A percentile compares a stretch with the other conserved stretches of the same genome.
phyloP scores from a whole-genome alignment of 148 eudicot genomes.

The Vaccinium myrtillus region DNA sequence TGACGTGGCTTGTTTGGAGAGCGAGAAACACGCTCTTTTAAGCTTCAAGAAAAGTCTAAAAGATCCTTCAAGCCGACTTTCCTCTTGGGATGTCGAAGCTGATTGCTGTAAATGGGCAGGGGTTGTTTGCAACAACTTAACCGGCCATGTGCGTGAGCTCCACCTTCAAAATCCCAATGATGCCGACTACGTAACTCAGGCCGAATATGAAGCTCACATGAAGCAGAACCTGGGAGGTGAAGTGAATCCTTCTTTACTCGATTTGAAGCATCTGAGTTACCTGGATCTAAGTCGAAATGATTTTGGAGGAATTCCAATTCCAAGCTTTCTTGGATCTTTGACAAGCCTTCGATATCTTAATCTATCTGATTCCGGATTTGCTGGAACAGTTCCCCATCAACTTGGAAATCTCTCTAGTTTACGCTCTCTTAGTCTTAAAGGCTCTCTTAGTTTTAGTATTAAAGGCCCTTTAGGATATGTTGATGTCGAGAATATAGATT shows the following conservation, averaged over 20 bases:
- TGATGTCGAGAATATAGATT: not conserved
- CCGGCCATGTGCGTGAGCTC: not conserved
- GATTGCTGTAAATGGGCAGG: not conserved
- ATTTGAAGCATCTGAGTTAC: slow-evolving; percentile 13
- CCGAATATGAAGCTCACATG: not conserved
- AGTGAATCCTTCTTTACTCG: not conserved
- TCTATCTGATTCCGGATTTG: not conserved
- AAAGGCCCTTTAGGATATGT: too few species aligned
- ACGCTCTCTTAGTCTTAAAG: not conserved
- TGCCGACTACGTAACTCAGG: not conserved
- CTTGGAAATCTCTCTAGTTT: slow-evolving; percentile 12
- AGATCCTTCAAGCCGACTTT: not conserved
- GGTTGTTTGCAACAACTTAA: not conserved
- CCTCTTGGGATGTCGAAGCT: not conserved
- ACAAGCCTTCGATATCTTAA: not conserved
- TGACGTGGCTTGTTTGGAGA: not conserved
- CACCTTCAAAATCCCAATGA: not conserved
- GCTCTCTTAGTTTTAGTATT: too few species aligned
- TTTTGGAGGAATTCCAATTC: slow-evolving; percentile 15
- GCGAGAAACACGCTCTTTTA: not conserved
- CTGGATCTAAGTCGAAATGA: slow-evolving; percentile 20
- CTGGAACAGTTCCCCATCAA: not conserved
- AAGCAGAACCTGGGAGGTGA: not conserved
- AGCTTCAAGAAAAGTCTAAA: not conserved
- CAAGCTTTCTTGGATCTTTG: not conserved